Evolutionary conservation across 257 asterid genomes (phyloP).

Genomic region (Ilex asprella): DNA sequence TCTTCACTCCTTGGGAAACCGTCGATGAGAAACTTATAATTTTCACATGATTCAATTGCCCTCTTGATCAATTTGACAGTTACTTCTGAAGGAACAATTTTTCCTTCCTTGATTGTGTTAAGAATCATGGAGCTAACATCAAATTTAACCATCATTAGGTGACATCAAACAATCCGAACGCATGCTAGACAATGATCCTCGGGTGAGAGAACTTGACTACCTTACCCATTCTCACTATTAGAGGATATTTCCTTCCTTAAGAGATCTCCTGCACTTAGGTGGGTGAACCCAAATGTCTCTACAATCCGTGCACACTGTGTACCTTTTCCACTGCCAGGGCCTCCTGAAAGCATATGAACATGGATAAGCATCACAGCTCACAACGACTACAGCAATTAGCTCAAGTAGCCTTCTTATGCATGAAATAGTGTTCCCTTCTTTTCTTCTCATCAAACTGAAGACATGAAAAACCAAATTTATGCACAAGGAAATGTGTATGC

Average conservation of each 20-base stretch:
- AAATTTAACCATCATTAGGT: conserved; percentile 7
- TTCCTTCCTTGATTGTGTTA: conserved; percentile 72
- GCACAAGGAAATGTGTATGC: no score
- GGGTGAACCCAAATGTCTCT: conserved; percentile 72
- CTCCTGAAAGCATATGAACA: conserved; percentile 46
- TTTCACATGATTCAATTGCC: conserved; percentile 61
- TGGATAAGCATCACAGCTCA: conserved; percentile 16
- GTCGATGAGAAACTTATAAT: conserved; percentile 69
- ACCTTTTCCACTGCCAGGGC: conserved; percentile 99
- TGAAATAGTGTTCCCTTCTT: no score
- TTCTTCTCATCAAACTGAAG: no score
- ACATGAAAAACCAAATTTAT: no score
- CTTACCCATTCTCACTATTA: conserved; percentile 63
- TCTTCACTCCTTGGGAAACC: conserved; percentile 98
- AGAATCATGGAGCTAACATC: conserved; percentile 75
- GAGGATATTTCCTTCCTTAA: conserved; percentile 75
- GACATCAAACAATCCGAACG: conserved; percentile 3
- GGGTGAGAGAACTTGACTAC: conserved; percentile 8
- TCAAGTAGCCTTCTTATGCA: no score
- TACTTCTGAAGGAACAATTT: conserved; percentile 88
- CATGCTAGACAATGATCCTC: background rate
- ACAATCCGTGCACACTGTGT: conserved; percentile 82
- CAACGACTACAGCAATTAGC: no score
- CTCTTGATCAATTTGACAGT: conserved; percentile 66
- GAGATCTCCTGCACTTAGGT: conserved; percentile 95